These are phyloP conservation scores for Candida ipomoeae DNA, from an alignment of 805 yeast genomes.

Conservation along the genomic window DNA sequence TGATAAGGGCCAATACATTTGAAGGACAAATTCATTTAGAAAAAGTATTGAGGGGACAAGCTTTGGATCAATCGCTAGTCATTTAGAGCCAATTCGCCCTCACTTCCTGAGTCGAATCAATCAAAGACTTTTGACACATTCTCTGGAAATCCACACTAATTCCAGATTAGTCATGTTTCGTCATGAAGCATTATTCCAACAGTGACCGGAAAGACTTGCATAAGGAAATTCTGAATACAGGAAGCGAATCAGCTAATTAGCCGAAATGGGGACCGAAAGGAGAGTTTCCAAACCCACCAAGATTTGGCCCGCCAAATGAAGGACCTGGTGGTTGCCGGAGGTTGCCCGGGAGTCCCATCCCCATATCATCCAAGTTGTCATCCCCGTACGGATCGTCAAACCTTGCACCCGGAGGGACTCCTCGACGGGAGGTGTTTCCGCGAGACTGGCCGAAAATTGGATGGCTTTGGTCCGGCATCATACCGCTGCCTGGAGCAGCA, in stretches of 20 bases:
- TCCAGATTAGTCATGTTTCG: no score
- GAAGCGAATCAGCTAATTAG: neutral
- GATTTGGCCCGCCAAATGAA: neutral
- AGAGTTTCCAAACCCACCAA: slow-evolving; percentile 1
- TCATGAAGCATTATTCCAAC: no score
- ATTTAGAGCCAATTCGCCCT: no score
- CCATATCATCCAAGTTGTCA: slow-evolving; percentile 41
- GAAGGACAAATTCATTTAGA: no score
- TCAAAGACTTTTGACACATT: no score
- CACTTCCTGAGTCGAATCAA: no score
- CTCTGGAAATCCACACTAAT: no score
- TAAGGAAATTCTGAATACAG: no score
- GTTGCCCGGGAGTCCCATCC: slow-evolving; percentile 41
- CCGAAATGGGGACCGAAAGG: neutral
- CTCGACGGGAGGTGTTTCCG: slow-evolving; percentile 27
- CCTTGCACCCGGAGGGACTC: slow-evolving; percentile 46
- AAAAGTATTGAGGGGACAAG: no score
- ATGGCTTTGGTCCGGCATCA: slow-evolving; percentile 50
- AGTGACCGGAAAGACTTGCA: no score
- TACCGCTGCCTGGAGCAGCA: slow-evolving; percentile 30
- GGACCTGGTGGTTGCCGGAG: slow-evolving; percentile 6
- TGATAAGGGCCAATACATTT: no score
- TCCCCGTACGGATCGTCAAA: slow-evolving; percentile 49
- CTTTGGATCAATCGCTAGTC: no score
- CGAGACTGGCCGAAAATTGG: slow-evolving; percentile 41